Evolutionary conservation across 2,329 filamentous ascomycete genomes (phyloP), one percentile per base, ranked within the genome.

Genomic region (Colletotrichum magnum): DNA sequence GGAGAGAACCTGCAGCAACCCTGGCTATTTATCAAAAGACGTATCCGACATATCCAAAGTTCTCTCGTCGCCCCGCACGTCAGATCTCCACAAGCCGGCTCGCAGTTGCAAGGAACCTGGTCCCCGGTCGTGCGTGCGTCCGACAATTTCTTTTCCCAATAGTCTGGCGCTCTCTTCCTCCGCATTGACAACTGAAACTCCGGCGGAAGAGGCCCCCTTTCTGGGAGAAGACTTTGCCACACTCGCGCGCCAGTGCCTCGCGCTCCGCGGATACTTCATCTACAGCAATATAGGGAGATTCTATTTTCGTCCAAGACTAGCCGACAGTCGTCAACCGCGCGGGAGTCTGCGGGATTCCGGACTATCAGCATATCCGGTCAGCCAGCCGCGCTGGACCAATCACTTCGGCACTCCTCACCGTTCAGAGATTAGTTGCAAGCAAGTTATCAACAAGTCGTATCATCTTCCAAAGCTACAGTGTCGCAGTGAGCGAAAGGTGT

Each of bases 111-210:
- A 43, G 16, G 1, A 39, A 16, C 43, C 32, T 15, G 26, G 51
- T 7, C 62, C 51, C 62, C 57, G 39, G 57, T 67, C 57, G 62
- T 69, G 67, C 57, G 62, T 69, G 67, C 62, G 63, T 45, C 21
- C 41, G 41, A 39, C 48, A 48, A 36, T 41, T 24, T 64, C 52
- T 54, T 32, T 32, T 62, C 59, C 36, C 32, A 36, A 36, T 36
- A 36, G 32, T 36, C 32, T 36, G 4, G 32, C 32, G 32, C 32
- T 36, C 60, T 39, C 52, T 39, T 26, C 41, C 53, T 45, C 53
- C 28, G 21, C 36, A 57, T 28, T 50, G 45, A 32, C 36, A 50
- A 50, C 48, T 68, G 65, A 68, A 64, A 64, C 65, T n/a, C 24
- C 32, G 36, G 45, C 36, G 39, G 41, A 43, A 52, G 28, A 10